Evolutionary conservation across 2,329 filamentous ascomycete species (phyloP).

Genomic region (Curvularia eragrostidis): DNA sequence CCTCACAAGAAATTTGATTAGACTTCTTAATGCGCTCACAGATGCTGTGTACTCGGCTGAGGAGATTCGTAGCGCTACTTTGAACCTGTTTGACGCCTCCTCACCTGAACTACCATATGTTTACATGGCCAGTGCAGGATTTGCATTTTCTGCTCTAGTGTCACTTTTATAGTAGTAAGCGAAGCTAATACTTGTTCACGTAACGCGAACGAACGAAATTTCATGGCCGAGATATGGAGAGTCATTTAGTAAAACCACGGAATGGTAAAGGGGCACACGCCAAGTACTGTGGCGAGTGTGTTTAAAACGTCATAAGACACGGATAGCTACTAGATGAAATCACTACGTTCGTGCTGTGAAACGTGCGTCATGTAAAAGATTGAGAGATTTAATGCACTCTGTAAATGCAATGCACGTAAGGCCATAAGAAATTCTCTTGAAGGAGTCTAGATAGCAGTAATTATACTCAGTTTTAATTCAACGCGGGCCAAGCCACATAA

Average conservation of each 20-base stretch:
- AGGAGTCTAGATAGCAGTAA: too few relatives aligned
- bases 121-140: too few relatives aligned
- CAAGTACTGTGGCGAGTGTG: not conserved
- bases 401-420: not conserved
- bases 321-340: not conserved
- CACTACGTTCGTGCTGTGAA: not conserved
- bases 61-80: too few relatives aligned
- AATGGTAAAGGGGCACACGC: not conserved
- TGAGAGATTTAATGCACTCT: not conserved
- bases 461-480: too few relatives aligned
- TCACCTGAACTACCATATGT: too few relatives aligned
- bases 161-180: too few relatives aligned
- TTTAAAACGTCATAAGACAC: not conserved
- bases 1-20: too few relatives aligned
- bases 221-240: not conserved
- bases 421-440: not conserved
- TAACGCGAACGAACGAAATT: not conserved
- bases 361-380: not conserved
- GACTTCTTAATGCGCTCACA: too few relatives aligned
- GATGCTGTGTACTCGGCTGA: too few relatives aligned
- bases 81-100: too few relatives aligned
- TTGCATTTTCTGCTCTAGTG: too few relatives aligned
- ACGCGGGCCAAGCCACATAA: too few relatives aligned
- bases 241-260: not conserved
- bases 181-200: not conserved